phyloP scores from a whole-genome alignment of 208 protist genomes.

The Leishmania gerbilli region DNA sequence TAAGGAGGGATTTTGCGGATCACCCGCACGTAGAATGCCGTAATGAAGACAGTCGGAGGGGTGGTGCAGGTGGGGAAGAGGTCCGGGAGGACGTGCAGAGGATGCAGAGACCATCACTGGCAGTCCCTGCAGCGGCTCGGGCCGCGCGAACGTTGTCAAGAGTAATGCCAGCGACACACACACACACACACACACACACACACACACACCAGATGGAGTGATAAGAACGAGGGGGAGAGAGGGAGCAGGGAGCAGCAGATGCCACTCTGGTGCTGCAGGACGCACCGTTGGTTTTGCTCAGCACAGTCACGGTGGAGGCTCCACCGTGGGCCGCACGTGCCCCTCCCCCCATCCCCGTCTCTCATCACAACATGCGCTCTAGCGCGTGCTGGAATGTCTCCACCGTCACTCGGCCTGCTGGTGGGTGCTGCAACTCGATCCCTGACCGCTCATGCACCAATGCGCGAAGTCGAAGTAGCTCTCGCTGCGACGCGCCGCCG shows the following conservation, averaged over 20 bases:
- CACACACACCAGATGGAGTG: background rate
- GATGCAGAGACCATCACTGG: background rate
- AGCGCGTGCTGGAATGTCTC: slow-evolving; percentile 40
- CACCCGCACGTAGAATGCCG: background rate
- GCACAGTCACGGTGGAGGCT: background rate
- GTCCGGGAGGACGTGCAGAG: background rate
- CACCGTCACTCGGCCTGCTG: slow-evolving; percentile 15
- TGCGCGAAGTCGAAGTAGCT: slow-evolving; percentile 14
- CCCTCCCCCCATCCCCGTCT: background rate
- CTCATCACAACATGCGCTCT: slow-evolving; percentile 22
- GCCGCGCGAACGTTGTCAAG: background rate
- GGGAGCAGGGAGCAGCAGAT: background rate
- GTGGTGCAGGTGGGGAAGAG: background rate
- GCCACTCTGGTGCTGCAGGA: background rate
- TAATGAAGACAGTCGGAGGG: background rate
- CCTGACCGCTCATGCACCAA: slow-evolving; percentile 17
- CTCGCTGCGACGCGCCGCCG: background rate
- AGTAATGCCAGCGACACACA: background rate
- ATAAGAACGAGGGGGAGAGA: background rate
- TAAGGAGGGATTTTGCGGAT: background rate
- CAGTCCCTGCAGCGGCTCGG: background rate
- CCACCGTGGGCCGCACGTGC: background rate
- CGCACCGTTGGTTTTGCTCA: background rate
- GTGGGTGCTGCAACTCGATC: slow-evolving; percentile 19
- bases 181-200: background rate